Conservation (phyloP, 148 eudicot species). For the Cornus kousa region DNA sequence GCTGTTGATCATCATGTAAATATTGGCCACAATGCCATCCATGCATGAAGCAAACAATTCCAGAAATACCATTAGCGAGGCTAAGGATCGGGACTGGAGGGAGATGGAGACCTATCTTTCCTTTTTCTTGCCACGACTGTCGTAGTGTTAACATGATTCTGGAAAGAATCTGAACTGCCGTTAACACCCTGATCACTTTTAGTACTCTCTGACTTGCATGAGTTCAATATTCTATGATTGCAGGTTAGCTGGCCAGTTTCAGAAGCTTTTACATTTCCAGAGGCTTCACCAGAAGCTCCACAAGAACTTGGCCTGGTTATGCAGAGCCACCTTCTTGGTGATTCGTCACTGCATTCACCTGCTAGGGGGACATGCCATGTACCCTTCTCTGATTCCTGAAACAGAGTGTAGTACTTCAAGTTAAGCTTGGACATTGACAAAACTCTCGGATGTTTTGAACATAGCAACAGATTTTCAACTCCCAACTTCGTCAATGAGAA, state of each 20-base stretch:
- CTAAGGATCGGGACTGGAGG: constrained; percentile 2
- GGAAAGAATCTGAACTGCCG: constrained; percentile 13
- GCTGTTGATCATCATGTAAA: background rate
- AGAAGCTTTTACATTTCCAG: background rate
- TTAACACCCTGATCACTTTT: background rate
- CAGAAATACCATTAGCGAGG: background rate
- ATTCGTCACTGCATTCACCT: constrained; percentile 41
- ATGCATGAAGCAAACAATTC: background rate
- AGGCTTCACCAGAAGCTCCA: constrained; percentile 15
- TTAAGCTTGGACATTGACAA: too few relatives aligned
- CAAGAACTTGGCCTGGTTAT: constrained; percentile 32
- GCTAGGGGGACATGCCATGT: constrained; percentile 65
- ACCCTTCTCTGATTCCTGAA: constrained; percentile 63
- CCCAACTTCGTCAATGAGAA: too few relatives aligned
- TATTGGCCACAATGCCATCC: background rate
- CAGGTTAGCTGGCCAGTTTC: background rate
- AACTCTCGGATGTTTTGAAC: too few relatives aligned
- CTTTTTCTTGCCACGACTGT: constrained; percentile 40
- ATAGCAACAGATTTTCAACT: too few relatives aligned
- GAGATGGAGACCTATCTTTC: constrained; percentile 46
- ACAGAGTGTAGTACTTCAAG: background rate
- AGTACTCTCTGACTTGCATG: constrained; percentile 2
- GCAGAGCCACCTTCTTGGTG: constrained; percentile 75
- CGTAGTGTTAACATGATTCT: background rate
- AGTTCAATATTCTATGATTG: background rate